Percentiles rank a stretch among this genome's conserved stretches.
phyloP scores from a whole-genome alignment of 768 basidiomycete species.

The Boletus tylopilopsis region DNA sequence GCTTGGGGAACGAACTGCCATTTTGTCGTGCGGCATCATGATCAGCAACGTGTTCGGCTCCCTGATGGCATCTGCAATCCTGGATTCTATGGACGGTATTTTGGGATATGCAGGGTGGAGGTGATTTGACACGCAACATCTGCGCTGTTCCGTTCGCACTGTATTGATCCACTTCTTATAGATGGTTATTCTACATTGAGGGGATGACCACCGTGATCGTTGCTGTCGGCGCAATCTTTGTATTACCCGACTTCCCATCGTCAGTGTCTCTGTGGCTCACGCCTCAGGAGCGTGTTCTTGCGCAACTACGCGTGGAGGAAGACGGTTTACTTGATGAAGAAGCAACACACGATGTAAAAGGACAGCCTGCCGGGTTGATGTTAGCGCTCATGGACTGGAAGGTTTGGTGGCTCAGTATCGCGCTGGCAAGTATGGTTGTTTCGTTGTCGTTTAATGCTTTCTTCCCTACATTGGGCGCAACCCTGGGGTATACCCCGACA shows the following conservation, averaged over 20 bases:
- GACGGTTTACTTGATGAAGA: constrained; percentile 55
- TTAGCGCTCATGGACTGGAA: constrained; percentile 73
- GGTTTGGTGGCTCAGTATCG: constrained; percentile 76
- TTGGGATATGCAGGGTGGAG: constrained; percentile 72
- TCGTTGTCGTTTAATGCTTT: constrained; percentile 75
- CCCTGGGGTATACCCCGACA: constrained; percentile 65
- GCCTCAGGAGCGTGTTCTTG: constrained; percentile 51
- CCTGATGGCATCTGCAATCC: constrained; percentile 71
- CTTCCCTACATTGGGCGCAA: constrained; percentile 74
- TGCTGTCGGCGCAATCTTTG: constrained; percentile 51
- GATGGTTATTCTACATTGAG: constrained; percentile 75
- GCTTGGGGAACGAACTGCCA: constrained; percentile 63
- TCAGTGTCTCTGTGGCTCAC: constrained; percentile 60
- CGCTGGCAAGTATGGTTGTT: constrained; percentile 52
- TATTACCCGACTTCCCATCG: constrained; percentile 73
- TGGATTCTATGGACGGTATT: constrained; percentile 66
- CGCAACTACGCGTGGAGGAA: constrained; percentile 58
- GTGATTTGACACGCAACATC: constrained; percentile 31
- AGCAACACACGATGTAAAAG: constrained; percentile 35
- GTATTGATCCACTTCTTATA: constrained; percentile 20
- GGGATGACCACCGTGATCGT: constrained; percentile 51
- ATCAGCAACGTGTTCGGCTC: constrained; percentile 83
- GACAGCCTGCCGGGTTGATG: constrained; percentile 42
- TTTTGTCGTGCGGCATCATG: constrained; percentile 68
- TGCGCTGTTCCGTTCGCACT: neutral